phyloP scores from a whole-genome alignment of 2,329 filamentous ascomycete species.

The Trichophyton equinum region DNA sequence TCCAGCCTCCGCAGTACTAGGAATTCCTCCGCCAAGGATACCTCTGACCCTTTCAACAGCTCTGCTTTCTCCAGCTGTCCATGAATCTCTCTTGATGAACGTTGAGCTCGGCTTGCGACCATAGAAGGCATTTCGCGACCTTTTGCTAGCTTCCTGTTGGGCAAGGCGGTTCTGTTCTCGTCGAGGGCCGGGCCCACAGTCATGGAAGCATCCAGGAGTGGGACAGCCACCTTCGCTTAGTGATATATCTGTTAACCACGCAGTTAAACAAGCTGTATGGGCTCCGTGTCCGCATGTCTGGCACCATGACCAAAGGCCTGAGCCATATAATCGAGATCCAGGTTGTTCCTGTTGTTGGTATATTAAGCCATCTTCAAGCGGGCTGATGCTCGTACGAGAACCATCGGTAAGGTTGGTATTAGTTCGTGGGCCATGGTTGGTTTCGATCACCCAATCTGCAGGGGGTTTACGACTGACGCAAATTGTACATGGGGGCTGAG shows the following conservation, averaged over 20 bases:
- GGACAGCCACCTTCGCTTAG: slow-evolving; percentile 45
- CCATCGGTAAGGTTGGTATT: neutral
- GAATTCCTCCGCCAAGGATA: slow-evolving; percentile 25
- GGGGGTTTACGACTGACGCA: slow-evolving; percentile 32
- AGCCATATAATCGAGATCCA: slow-evolving; percentile 20
- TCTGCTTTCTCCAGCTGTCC: slow-evolving; percentile 34
- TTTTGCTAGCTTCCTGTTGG: slow-evolving; percentile 23
- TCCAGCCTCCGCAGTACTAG: slow-evolving; percentile 9
- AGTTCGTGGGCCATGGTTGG: slow-evolving; percentile 3
- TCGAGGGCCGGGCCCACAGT: slow-evolving; percentile 42
- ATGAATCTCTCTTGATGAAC: slow-evolving; percentile 33
- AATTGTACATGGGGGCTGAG: slow-evolving; percentile 30
- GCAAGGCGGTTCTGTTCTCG: slow-evolving; percentile 29
- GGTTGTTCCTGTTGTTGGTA: slow-evolving; percentile 5
- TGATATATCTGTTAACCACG: slow-evolving; percentile 41
- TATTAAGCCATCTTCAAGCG: neutral
- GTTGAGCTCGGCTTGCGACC: slow-evolving; percentile 24
- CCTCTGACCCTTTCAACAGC: slow-evolving; percentile 36
- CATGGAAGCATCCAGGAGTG: slow-evolving; percentile 47
- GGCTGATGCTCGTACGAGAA: neutral
- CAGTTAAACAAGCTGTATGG: slow-evolving; percentile 44
- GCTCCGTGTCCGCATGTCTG: slow-evolving; percentile 49
- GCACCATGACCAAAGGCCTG: slow-evolving; percentile 44
- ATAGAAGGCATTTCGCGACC: slow-evolving; percentile 20
- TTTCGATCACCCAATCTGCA: slow-evolving; percentile 27